Evolutionary conservation across 139 green algal species (phyloP).

Genomic region (Picocystis salinarum): DNA sequence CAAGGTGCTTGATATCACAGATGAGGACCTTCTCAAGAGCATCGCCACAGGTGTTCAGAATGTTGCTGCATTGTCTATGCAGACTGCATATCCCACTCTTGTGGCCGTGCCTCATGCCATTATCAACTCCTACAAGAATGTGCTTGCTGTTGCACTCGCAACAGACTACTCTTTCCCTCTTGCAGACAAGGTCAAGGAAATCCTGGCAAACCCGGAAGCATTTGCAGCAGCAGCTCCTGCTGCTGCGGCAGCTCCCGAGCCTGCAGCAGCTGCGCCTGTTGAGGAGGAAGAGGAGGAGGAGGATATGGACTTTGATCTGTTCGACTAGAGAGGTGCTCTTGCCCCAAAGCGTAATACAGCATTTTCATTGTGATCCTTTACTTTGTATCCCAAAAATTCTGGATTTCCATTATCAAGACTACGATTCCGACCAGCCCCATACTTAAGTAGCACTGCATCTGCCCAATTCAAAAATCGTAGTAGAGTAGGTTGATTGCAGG

Average conservation of each 20-base stretch:
- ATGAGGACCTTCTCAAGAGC: conserved; percentile 58
- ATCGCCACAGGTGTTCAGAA: conserved; percentile 52
- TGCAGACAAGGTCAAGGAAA: conserved; percentile 84
- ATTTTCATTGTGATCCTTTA: too few species aligned
- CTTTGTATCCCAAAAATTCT: too few species aligned
- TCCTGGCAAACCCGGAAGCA: conserved; percentile 32
- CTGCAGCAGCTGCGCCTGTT: background rate
- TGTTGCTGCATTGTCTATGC: conserved; percentile 69
- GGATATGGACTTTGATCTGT: conserved; percentile 3
- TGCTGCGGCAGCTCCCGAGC: too few species aligned
- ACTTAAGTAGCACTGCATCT: too few species aligned
- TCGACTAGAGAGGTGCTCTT: too few species aligned
- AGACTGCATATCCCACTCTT: conserved; percentile 65
- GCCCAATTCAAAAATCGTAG: too few species aligned
- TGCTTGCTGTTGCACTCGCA: conserved; percentile 66
- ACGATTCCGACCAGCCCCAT: too few species aligned
- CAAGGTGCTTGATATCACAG: conserved; percentile 83
- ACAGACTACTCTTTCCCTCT: conserved; percentile 91
- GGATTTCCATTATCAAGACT: too few species aligned
- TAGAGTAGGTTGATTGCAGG: too few species aligned
- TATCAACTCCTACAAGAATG: conserved; percentile 98
- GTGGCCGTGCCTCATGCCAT: conserved; percentile 78
- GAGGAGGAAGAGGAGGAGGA: background rate
- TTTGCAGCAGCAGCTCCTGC: conserved; percentile 4
- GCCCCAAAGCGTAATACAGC: too few species aligned